Evolutionary conservation across 345 rosid species (phyloP).

Genomic region (Salix exigua): DNA sequence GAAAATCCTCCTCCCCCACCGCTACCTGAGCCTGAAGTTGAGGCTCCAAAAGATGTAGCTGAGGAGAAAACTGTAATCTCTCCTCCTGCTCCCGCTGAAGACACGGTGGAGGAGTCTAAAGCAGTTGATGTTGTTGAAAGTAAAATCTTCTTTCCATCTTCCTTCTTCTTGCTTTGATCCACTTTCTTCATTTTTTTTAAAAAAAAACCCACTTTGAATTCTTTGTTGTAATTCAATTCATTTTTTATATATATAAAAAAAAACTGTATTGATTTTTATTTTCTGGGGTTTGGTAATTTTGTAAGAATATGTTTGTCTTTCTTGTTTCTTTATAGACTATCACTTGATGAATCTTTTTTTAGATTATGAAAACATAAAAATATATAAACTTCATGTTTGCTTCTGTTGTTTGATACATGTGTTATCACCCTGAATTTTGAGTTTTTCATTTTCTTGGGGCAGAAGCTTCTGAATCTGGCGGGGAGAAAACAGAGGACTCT

Average conservation of each 20-base stretch:
- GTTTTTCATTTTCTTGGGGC: constrained; percentile 8
- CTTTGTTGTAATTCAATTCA: too few relatives aligned
- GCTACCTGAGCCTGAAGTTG: constrained; percentile 9
- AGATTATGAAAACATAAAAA: background rate
- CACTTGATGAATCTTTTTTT: background rate
- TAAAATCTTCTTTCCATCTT: constrained; percentile 1
- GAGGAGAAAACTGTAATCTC: constrained; percentile 44
- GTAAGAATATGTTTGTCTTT: background rate
- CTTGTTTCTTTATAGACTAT: background rate
- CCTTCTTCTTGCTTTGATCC: background rate
- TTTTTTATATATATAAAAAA: too few relatives aligned
- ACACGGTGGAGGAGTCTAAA: constrained; percentile 32
- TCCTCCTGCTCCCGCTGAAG: constrained; percentile 26
- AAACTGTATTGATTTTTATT: background rate
- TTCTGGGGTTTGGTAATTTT: background rate
- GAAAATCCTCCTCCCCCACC: constrained; percentile 21
- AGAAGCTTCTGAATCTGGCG: constrained; percentile 41
- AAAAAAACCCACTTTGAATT: too few relatives aligned
- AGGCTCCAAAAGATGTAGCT: constrained; percentile 30
- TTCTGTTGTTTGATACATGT: background rate
- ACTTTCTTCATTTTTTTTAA: background rate
- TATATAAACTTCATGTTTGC: background rate
- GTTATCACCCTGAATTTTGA: too few relatives aligned
- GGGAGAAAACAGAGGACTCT: constrained; percentile 42
- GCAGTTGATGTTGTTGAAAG: constrained; percentile 37